Evolutionary conservation across 495 filamentous ascomycete species (phyloP).

Genomic region (Podospora pseudoanserina): DNA sequence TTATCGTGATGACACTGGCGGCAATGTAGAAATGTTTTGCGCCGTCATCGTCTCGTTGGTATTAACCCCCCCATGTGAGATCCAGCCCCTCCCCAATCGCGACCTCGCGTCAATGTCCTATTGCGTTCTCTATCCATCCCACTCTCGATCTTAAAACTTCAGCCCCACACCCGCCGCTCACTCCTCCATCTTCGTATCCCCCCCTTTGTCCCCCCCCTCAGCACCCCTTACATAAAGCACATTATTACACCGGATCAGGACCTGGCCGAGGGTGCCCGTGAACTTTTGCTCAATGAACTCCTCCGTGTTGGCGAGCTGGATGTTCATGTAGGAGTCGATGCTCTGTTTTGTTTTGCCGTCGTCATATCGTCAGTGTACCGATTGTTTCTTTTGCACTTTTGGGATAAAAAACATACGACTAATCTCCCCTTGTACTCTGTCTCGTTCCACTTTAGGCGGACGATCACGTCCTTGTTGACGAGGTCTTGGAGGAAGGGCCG

Average conservation of each 20-base stretch:
- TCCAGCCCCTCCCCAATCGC: no score
- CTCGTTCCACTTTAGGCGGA: slow-evolving; percentile 95
- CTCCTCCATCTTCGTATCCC: slow-evolving; percentile 60
- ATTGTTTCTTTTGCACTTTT: no score
- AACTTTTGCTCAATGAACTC: slow-evolving; percentile 88
- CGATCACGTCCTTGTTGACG: slow-evolving; percentile 82
- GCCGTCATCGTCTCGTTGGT: no score
- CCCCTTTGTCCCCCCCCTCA: slow-evolving; percentile 46
- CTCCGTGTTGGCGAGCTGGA: slow-evolving; percentile 83
- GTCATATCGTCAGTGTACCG: no score
- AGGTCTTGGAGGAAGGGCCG: slow-evolving; percentile 36
- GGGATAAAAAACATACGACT: slow-evolving; percentile 44
- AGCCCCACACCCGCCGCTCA: slow-evolving; percentile 30
- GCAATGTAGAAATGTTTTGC: no score
- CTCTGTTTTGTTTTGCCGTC: slow-evolving; percentile 35
- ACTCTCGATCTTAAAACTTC: no score
- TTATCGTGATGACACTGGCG: no score
- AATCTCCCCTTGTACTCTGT: slow-evolving; percentile 93
- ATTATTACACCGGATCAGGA: slow-evolving; percentile 90
- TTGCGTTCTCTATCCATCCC: no score
- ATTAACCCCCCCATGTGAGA: no score
- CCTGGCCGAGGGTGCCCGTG: slow-evolving; percentile 78
- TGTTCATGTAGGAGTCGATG: slow-evolving; percentile 98
- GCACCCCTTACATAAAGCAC: slow-evolving; percentile 84
- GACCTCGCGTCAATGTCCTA: no score